These are phyloP conservation scores for Oleoguttula mirabilis DNA, from an alignment of 495 filamentous ascomycete species.

Conservation along the genomic window DNA sequence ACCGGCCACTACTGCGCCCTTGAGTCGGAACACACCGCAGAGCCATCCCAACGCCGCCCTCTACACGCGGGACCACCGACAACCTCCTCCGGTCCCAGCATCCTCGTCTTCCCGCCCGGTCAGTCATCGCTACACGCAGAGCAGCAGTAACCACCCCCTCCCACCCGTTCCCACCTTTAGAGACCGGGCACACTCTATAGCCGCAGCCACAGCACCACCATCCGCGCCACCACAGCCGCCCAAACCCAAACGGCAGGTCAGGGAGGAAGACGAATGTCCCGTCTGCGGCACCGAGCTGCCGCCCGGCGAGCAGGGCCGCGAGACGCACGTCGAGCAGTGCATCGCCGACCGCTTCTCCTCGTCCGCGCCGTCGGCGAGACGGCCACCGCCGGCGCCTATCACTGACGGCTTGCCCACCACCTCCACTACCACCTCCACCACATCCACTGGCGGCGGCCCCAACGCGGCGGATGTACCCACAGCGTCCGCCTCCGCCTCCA, in stretches of 20 bases:
- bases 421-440: slow-evolving; percentile 3
- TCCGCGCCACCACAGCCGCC: slow-evolving; percentile 15
- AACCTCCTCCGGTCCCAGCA: neutral
- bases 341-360: slow-evolving; percentile 42
- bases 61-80: neutral
- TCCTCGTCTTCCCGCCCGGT: neutral
- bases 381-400: too few species aligned
- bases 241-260: slow-evolving; percentile 17
- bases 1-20: neutral
- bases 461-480: neutral
- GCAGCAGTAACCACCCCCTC: neutral
- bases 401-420: slow-evolving; percentile 8
- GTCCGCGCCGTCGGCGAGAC: slow-evolving; percentile 5
- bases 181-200: neutral
- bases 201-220: slow-evolving; percentile 7
- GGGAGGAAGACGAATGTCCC: slow-evolving; percentile 83
- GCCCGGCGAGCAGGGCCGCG: slow-evolving; percentile 52
- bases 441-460: slow-evolving; percentile 2
- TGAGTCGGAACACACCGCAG: neutral
- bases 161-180: neutral
- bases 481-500: neutral
- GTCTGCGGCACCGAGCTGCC: slow-evolving; percentile 73
- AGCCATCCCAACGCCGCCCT: neutral
- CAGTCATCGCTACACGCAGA: slow-evolving; percentile 6
- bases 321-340: slow-evolving; percentile 66